Base-by-base conservation (phyloP, 306 rosid genomes). In the Sicyos baderoa region DNA sequence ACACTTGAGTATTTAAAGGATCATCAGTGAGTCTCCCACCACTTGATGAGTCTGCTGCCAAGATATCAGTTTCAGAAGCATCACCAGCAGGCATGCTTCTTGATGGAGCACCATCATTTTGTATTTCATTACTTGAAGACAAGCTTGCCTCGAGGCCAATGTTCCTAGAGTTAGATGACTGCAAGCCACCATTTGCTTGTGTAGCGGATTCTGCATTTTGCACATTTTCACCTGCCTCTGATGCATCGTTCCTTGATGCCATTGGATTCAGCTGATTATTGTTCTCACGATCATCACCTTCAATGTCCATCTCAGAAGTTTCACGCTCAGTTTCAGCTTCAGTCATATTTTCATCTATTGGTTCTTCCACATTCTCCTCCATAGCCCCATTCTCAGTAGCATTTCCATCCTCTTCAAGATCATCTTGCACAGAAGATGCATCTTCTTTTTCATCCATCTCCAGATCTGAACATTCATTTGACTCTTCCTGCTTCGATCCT, bases 311-410 rank as follows among this genome's bases (percentile, higher is more conserved):
- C 56, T 83, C 95, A 7, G 85, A 67, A 68, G 72, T 78, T 71
- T 29, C 80, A 80, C 74, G 71, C 48, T 86, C 86, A 9, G 83
- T 54, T 70, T 71, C 75, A 45, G 82, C 86, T 71, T 92, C 95
- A 55, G 70, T 89, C 91, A 82, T 85, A 76, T 61, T 77, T 82
- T 89, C 94, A 68, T 93, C 97, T 4, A 73, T 72, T 29, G 82
- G 83, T 79, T 40, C 5, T 32, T 80, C 70, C 54, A 72, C 82
- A 12, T 87, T 86, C 53, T 81, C 86, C 64, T 78, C 90, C 5
- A 74, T 52, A 19, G 59, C 77, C 35, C 37, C 81, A 61, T 79
- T 68, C 73, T 79, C 89, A 42, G 62, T 77, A 57, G 72, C n/a
- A 58, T 83, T 84, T 70, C 54, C 82, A 48, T 75, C 77, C 73